Evolutionary conservation across 2,329 filamentous ascomycete genomes (phyloP), one percentile per base, ranked within the genome.

Genomic region (Stachybotrys elegans): DNA sequence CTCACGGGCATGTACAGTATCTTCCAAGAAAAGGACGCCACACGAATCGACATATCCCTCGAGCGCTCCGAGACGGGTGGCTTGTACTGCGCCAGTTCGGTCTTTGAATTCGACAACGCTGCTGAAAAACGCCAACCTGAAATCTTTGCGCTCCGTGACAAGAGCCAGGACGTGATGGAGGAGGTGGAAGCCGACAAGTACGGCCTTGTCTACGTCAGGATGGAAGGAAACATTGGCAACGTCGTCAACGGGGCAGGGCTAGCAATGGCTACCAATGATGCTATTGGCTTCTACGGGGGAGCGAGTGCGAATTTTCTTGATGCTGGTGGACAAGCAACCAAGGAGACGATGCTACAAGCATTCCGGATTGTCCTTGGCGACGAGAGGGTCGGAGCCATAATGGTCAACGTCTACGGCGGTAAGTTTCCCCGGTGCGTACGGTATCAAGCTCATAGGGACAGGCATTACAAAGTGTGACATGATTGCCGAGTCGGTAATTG

Each of bases 221-320:
- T 75, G 45, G 53, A 62, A 2, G 71, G 74, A 3, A 81, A 81
- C 49, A 83, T 95, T 43, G 90, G 88, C 29, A 95, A 86, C 1
- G 71, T 94, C 50, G 88, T 95, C 51, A 95, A 95, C 57, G 89
- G 90, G 35, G 90, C 91, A 0, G 90, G 90, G 1, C 76, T 95
- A 2, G 89, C 89, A 1, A 93, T 95, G 86, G 93, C 93, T 60
- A 95, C 89, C 0, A 82, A 91, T 47, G 90, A 95, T 60, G 85
- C 86, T 0, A 78, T 95, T 2, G 72, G 77, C 3, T 68, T 80
- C 12, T 78, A 80, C 43, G 83, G 83, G 8, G 87, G 87, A 2
- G 66, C 72, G 25, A 84, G 84, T 20, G 81, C 88, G 11, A 95
- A 95, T 56, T 95, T 95, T 61, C 74, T 95, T 43, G 90, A 95